Evolutionary conservation across 2,329 filamentous ascomycete species (phyloP).

Genomic region (Colletotrichum liaoningense): DNA sequence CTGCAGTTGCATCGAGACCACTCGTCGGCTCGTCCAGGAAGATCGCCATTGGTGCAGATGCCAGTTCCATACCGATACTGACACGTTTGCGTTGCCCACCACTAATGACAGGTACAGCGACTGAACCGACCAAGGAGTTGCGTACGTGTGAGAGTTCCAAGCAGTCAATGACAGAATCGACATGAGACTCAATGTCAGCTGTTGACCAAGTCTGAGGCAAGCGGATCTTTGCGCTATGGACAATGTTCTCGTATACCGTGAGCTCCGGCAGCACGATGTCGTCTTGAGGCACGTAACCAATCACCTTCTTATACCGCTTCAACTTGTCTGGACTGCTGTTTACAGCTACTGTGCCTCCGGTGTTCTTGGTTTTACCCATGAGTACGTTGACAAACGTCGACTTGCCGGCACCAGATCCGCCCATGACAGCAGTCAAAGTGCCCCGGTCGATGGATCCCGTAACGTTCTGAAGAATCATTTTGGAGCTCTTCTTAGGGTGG

Average conservation of each 20-base stretch:
- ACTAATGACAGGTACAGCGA: slow-evolving; percentile 62
- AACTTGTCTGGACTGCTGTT: slow-evolving; percentile 62
- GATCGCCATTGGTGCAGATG: slow-evolving; percentile 66
- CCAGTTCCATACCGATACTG: slow-evolving; percentile 69
- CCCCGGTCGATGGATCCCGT: slow-evolving; percentile 66
- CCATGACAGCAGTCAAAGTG: slow-evolving; percentile 69
- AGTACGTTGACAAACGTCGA: slow-evolving; percentile 70
- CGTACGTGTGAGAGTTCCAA: slow-evolving; percentile 63
- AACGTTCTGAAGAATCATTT: slow-evolving; percentile 62
- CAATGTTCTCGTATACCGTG: slow-evolving; percentile 71
- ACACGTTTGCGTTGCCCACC: slow-evolving; percentile 69
- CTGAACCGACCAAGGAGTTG: slow-evolving; percentile 62
- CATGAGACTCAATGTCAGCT: slow-evolving; percentile 61
- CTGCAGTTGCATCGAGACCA: slow-evolving; percentile 65
- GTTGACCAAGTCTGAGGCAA: slow-evolving; percentile 64
- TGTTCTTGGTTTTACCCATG: slow-evolving; percentile 68
- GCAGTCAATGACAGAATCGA: slow-evolving; percentile 67
- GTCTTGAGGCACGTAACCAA: slow-evolving; percentile 72
- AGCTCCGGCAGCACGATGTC: slow-evolving; percentile 70
- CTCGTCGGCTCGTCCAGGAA: slow-evolving; percentile 66
- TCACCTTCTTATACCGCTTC: slow-evolving; percentile 67
- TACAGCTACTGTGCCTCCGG: slow-evolving; percentile 61
- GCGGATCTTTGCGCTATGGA: slow-evolving; percentile 67
- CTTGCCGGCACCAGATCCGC: slow-evolving; percentile 69
- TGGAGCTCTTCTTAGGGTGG: slow-evolving; percentile 55